Conservation (phyloP, 2,329 filamentous ascomycete genomes). For the Aspergillus japonicus region DNA sequence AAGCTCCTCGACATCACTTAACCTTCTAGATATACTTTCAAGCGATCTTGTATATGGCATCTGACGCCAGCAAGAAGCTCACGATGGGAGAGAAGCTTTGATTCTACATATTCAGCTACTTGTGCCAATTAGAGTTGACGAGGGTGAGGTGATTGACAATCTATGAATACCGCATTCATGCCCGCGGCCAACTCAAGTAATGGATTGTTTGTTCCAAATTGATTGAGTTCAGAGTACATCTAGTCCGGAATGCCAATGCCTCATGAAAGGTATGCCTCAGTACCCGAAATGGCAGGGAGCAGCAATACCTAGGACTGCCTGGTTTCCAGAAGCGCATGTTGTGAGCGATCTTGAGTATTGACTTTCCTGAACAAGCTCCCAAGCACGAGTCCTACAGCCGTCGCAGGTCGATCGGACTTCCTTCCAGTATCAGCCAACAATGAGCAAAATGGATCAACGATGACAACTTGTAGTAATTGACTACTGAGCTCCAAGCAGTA, state of each 20-base stretch:
- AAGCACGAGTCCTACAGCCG: not conserved
- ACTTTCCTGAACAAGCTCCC: not conserved
- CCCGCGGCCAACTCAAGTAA: no score
- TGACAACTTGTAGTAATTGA: not conserved
- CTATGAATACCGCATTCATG: no score
- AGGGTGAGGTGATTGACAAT: no score
- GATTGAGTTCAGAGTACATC: no score
- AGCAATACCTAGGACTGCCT: not conserved
- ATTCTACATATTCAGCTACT: not conserved
- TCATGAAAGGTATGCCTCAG: no score
- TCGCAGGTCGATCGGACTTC: not conserved
- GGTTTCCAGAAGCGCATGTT: not conserved
- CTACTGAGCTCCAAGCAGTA: no score
- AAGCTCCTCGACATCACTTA: conserved; percentile 9
- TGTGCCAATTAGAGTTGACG: not conserved
- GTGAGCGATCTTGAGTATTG: not conserved
- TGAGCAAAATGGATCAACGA: not conserved
- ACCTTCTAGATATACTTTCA: not conserved
- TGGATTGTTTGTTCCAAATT: no score
- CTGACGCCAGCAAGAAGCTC: not conserved
- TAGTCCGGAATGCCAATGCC: no score
- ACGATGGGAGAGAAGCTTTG: not conserved
- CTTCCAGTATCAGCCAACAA: not conserved
- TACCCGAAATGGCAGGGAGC: not conserved
- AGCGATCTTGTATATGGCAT: not conserved